These are phyloP conservation scores for Panellus pusillus DNA, from an alignment of 768 basidiomycete species.

Conservation along the genomic window DNA sequence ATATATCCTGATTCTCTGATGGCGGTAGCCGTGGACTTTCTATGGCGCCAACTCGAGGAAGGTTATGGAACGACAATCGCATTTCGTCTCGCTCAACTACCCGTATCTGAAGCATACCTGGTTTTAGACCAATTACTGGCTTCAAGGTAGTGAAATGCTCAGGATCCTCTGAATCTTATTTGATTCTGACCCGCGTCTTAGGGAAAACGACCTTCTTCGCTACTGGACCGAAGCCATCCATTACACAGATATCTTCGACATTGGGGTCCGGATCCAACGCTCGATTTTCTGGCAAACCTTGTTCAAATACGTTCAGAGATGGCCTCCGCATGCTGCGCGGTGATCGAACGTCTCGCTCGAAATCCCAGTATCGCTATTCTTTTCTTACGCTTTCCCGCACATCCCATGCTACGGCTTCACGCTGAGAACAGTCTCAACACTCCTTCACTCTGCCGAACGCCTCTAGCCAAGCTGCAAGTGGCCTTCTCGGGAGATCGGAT, in stretches of 20 bases:
- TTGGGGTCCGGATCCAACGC: neutral
- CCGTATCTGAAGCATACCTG: neutral
- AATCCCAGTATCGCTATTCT: neutral
- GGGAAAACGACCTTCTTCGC: neutral
- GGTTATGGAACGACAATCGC: neutral
- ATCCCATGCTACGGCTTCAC: slow-evolving; percentile 2
- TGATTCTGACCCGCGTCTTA: neutral
- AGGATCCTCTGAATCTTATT: neutral
- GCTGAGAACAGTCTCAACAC: slow-evolving; percentile 1
- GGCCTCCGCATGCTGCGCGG: neutral
- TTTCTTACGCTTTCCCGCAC: neutral
- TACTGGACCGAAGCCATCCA: too few species aligned
- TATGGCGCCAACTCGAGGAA: neutral
- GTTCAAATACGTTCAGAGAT: slow-evolving; percentile 7
- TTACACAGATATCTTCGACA: neutral
- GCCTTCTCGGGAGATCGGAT: neutral
- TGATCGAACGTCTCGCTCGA: neutral
- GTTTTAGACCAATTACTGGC: neutral
- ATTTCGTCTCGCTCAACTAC: neutral
- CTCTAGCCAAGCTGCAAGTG: neutral
- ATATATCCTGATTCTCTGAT: slow-evolving; percentile 1
- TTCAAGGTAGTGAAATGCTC: neutral
- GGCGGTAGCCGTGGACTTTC: neutral
- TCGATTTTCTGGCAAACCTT: neutral
- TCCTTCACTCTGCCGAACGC: slow-evolving; percentile 4